Base-by-base conservation (phyloP, 2,329 filamentous ascomycete genomes). In the Fusarium sp. region DNA sequence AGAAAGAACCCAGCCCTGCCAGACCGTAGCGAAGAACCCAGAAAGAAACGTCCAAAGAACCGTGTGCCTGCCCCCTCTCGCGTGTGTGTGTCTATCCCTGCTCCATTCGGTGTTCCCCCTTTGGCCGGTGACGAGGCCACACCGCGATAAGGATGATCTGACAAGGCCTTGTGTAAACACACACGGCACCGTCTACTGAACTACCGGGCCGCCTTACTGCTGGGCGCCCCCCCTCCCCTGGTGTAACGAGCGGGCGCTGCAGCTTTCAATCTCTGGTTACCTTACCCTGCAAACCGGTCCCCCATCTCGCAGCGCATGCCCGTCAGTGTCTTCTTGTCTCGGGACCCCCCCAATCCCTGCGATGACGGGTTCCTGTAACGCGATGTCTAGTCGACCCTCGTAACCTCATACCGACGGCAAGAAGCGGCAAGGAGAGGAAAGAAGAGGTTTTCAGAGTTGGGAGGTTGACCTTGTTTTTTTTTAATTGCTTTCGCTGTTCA, bases 81-180 rank as follows among this genome's bases (percentile, higher is more conserved):
- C 30, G n/a, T n/a, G 30, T 32, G 57, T 35, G 35, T 41, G 57
- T 35, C 35, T 35, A 74, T 63, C 72, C 72, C 59, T 73, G 67
- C 37, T 66, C 20, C 45, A 61, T 74, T 72, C 71, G 72, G 72
- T 54, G 64, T 60, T 70, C 72, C 72, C 43, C 65, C 60, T 70
- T 72, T 60, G 73, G 57, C 60, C 45, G 60, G 30, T 39, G 56
- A 58, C 32, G 62, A 52, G 52, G 50, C 27, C 35, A 50, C 48
- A 37, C 59, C 32, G 64, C 77, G 77, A 78, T 78, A 78, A 78
- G 77, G 69, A 78, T 78, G 76, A 78, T 78, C 77, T 78, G 77
- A 78, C 70, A 68, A 77, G 71, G 71, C 67, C 70, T 45, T 41
- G 45, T 39, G 43, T 37, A 41, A 20, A 27, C 66, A 66, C 52